Evolutionary conservation across 768 basidiomycete genomes (phyloP).

Genomic region (Suillus clintonianus): DNA sequence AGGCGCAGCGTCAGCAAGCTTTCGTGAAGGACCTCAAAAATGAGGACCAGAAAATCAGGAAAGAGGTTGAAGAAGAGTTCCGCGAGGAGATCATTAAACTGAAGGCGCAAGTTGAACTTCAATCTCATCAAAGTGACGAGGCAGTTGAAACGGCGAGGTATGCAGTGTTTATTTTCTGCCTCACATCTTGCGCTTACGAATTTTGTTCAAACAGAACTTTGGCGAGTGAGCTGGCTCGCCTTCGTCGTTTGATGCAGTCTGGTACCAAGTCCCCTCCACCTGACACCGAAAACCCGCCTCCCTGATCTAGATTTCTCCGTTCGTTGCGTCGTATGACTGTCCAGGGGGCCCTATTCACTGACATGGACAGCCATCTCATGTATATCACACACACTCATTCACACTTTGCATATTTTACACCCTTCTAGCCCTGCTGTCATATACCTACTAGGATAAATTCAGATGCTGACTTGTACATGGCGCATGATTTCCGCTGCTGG

Average conservation of each 20-base stretch:
- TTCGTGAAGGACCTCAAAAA: slow-evolving; percentile 52
- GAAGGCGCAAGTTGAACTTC: slow-evolving; percentile 54
- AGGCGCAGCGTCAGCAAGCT: slow-evolving; percentile 45
- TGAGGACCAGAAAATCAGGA: slow-evolving; percentile 49
- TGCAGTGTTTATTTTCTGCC: slow-evolving; percentile 24
- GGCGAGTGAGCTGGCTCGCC: slow-evolving; percentile 62
- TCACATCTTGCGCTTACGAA: not conserved
- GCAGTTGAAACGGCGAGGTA: slow-evolving; percentile 66
- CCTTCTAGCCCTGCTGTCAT: slow-evolving; percentile 19
- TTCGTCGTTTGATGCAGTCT: slow-evolving; percentile 73
- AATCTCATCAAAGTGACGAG: slow-evolving; percentile 54
- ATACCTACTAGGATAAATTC: slow-evolving; percentile 25
- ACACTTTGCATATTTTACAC: slow-evolving; percentile 16
- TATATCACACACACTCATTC: slow-evolving; percentile 31
- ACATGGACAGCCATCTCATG: slow-evolving; percentile 32
- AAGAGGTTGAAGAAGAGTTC: slow-evolving; percentile 65
- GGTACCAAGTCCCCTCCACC: slow-evolving; percentile 39
- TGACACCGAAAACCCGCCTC: slow-evolving; percentile 3
- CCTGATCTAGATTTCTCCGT: slow-evolving; percentile 3
- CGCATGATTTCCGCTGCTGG: not conserved
- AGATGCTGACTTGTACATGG: slow-evolving; percentile 13
- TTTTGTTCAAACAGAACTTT: slow-evolving; percentile 43
- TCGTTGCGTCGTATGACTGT: not conserved
- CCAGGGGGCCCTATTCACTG: not conserved
- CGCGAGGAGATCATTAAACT: slow-evolving; percentile 55